phyloP scores from a whole-genome alignment of 1,284 basidiomycete genomes.

The Tetrapyrgos nigripes region DNA sequence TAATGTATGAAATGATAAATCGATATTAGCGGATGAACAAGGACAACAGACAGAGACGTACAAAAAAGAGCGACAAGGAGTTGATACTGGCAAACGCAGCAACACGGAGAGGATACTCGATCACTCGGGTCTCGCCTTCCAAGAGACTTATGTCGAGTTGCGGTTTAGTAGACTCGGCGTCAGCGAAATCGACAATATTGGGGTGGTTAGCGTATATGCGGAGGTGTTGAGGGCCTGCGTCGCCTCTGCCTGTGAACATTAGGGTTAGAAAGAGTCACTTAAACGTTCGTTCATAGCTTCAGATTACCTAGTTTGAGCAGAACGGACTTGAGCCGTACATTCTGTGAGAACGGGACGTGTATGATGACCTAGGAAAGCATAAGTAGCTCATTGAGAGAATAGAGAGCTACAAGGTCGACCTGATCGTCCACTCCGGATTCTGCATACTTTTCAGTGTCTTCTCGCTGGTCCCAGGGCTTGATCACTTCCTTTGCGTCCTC shows the following conservation, averaged over 20 bases:
- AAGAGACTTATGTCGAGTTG: conserved; percentile 74
- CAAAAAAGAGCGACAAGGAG: conserved; percentile 79
- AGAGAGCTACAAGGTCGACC: conserved; percentile 40
- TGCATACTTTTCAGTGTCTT: conserved; percentile 66
- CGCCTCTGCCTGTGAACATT: conserved; percentile 64
- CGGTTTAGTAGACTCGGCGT: conserved; percentile 69
- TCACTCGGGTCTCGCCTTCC: conserved; percentile 68
- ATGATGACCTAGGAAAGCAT: conserved; percentile 64
- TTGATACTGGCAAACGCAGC: conserved; percentile 79
- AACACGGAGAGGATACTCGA: conserved; percentile 80
- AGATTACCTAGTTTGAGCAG: conserved; percentile 73
- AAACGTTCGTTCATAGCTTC: conserved; percentile 4
- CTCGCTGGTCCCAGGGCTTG: conserved; percentile 81
- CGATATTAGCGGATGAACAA: background rate
- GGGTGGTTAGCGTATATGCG: conserved; percentile 74
- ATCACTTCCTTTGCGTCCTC: conserved; percentile 78
- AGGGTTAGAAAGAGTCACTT: conserved; percentile 17
- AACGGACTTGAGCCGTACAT: conserved; percentile 75
- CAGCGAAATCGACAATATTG: conserved; percentile 77
- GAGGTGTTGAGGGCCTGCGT: conserved; percentile 67
- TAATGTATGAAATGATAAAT: background rate
- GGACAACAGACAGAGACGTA: conserved; percentile 44
- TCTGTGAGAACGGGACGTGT: conserved; percentile 80
- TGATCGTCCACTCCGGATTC: conserved; percentile 84
- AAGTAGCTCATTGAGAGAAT: conserved; percentile 4